phyloP scores from a whole-genome alignment of 371 early-diverging fungal genomes.

The Dichotomocladium elegans region DNA sequence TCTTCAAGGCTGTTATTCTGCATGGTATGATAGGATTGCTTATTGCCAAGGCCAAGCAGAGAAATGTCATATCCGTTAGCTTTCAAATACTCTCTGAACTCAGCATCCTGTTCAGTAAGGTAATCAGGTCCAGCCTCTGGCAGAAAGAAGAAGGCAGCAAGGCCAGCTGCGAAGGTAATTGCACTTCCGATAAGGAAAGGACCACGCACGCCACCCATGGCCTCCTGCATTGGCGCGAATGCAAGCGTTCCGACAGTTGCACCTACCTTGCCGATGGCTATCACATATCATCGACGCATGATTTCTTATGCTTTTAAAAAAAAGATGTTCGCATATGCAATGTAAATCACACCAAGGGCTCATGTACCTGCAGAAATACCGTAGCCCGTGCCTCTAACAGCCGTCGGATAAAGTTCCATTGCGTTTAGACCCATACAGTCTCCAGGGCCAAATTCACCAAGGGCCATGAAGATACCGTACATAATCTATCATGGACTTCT shows the following conservation, averaged over 20 bases:
- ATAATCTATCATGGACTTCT: conserved; percentile 39
- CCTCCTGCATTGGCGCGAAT: conserved; percentile 35
- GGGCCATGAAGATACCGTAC: conserved; percentile 57
- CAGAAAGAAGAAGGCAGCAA: conserved; percentile 28
- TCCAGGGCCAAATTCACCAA: conserved; percentile 59
- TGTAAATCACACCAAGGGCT: background rate
- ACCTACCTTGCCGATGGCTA: conserved; percentile 50
- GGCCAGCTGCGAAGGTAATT: conserved; percentile 26
- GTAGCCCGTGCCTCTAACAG: conserved; percentile 60
- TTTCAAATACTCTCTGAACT: conserved; percentile 45
- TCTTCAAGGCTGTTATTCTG: too few species aligned
- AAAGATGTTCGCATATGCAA: background rate
- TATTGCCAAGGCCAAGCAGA: conserved; percentile 24
- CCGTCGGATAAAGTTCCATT: conserved; percentile 56
- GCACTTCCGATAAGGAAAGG: conserved; percentile 39
- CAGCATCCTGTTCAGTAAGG: conserved; percentile 50
- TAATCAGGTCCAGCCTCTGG: conserved; percentile 37
- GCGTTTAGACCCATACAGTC: conserved; percentile 54
- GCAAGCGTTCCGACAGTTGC: conserved; percentile 46
- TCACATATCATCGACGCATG: background rate
- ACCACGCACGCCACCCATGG: conserved; percentile 31
- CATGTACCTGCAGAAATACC: conserved; percentile 51
- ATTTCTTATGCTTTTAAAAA: background rate
- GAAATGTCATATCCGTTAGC: conserved; percentile 50
- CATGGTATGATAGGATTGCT: background rate